Base-by-base conservation (phyloP, 1,284 basidiomycete genomes). In the Pyrrhoderma lamaoense region DNA sequence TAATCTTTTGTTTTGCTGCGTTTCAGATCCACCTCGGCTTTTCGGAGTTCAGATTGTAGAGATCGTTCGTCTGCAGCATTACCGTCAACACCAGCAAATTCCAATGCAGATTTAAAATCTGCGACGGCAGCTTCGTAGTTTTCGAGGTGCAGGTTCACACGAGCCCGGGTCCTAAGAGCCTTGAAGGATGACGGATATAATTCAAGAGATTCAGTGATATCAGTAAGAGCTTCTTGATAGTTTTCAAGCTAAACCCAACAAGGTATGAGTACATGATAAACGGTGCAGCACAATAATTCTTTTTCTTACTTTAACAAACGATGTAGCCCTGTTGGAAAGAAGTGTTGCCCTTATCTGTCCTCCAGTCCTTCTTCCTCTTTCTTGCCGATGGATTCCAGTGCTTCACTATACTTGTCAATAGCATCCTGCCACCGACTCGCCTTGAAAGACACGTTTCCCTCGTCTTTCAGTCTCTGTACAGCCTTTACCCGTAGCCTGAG, bases 1-100 rank as follows among this genome's bases (percentile, higher is more conserved):
- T 89, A 88, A 60, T 90, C 89, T 66, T 90, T 90, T 46, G 84
- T 82, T 70, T 91, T 90, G 67, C 85, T 88, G 57, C 83, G 70
- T 73, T 90, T 91, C 55, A 91, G 69, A 49, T 77, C 80, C 3
- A 76, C 76, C 65, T 91, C 85, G 0, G 88, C 88, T 64, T 89
- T 85, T 65, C 77, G 80, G 38, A 89, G 69, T 62, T 94, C 91
- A 1, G 64, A 61, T 55, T 72, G 74, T 45, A 93, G 68, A 14
- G 77, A 70, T 14, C 79, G 73, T 27, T 80, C 74, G 58, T 93
- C 90, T 0, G 70, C 72, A 7, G 79, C 76, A 16, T 70, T 73
- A 16, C 75, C 76, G 40, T 88, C 82, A 8, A 72, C 71, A 9
- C 69, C 71, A 2, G 80, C 85, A 52, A 82, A 77, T 60, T 91